These are phyloP conservation scores for Sugiyamaella neomexicana DNA, from an alignment of 1,139 yeast species.

Conservation along the genomic window DNA sequence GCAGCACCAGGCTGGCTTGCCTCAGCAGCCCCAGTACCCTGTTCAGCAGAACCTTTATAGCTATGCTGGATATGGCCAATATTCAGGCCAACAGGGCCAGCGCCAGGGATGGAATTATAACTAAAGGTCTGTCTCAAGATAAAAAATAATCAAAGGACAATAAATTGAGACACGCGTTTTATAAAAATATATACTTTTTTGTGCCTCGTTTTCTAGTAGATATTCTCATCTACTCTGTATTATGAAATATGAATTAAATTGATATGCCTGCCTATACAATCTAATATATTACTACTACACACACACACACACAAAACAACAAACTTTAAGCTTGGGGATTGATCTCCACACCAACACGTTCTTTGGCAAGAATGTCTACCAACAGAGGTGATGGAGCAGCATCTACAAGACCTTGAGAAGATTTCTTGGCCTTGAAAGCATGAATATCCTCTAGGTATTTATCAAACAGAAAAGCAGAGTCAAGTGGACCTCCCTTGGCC, in stretches of 20 bases:
- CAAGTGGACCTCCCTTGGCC: slow-evolving; percentile 98
- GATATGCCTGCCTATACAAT: not conserved
- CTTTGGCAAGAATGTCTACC: slow-evolving; percentile 80
- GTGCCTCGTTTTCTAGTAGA: slow-evolving; percentile 14
- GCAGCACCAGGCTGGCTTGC: slow-evolving; percentile 24
- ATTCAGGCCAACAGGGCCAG: slow-evolving; percentile 28
- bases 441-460: slow-evolving; percentile 74
- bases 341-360: slow-evolving; percentile 61
- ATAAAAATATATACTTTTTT: not conserved
- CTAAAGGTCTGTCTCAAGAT: not conserved
- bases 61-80: slow-evolving; percentile 39
- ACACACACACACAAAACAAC: too few species aligned
- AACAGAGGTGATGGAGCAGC: slow-evolving; percentile 59
- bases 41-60: slow-evolving; percentile 36
- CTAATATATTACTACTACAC: too few species aligned
- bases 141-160: not conserved
- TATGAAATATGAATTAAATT: slow-evolving; percentile 14
- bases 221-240: slow-evolving; percentile 14
- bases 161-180: not conserved
- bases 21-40: slow-evolving; percentile 32
- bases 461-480: slow-evolving; percentile 86
- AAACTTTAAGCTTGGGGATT: slow-evolving; percentile 32
- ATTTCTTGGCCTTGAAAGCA: slow-evolving; percentile 51
- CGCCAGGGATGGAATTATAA: slow-evolving; percentile 30
- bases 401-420: slow-evolving; percentile 46